These are phyloP conservation scores for Auriscalpium orientale DNA, from an alignment of 768 basidiomycete species.

Conservation along the genomic window DNA sequence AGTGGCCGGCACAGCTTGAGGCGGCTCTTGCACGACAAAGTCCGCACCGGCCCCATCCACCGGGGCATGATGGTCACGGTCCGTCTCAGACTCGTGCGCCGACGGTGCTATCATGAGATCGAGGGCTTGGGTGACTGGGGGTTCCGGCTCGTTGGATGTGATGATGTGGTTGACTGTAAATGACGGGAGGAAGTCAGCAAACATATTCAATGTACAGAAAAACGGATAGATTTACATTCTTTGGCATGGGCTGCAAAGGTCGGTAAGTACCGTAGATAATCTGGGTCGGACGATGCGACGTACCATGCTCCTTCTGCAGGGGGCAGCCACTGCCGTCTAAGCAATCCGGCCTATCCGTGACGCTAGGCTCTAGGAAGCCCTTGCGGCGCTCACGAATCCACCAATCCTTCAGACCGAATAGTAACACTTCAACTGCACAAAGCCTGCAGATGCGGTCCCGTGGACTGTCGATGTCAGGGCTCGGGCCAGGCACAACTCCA, in stretches of 20 bases:
- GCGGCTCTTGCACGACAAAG: too few species aligned
- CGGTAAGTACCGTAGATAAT: neutral
- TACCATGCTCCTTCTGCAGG: slow-evolving; percentile 62
- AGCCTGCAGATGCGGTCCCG: slow-evolving; percentile 57
- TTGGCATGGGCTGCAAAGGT: slow-evolving; percentile 51
- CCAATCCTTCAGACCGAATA: slow-evolving; percentile 76
- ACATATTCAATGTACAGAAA: neutral
- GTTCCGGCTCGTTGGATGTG: slow-evolving; percentile 2
- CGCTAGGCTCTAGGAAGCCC: slow-evolving; percentile 48
- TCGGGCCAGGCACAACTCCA: slow-evolving; percentile 43
- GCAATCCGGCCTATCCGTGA: slow-evolving; percentile 63
- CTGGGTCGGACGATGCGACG: neutral
- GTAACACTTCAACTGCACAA: slow-evolving; percentile 67
- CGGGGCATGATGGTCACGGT: too few species aligned
- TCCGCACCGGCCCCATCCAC: too few species aligned
- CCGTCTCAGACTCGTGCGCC: too few species aligned
- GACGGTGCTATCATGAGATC: neutral
- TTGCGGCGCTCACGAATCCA: slow-evolving; percentile 74
- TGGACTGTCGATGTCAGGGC: slow-evolving; percentile 51
- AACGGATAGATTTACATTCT: slow-evolving; percentile 45
- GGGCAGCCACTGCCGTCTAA: slow-evolving; percentile 50
- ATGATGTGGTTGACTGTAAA: slow-evolving; percentile 27
- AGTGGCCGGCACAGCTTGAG: too few species aligned
- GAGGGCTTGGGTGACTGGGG: neutral
- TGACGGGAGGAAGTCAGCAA: neutral